phyloP scores from a whole-genome alignment of 495 filamentous ascomycete species.

The Poronia punctata region DNA sequence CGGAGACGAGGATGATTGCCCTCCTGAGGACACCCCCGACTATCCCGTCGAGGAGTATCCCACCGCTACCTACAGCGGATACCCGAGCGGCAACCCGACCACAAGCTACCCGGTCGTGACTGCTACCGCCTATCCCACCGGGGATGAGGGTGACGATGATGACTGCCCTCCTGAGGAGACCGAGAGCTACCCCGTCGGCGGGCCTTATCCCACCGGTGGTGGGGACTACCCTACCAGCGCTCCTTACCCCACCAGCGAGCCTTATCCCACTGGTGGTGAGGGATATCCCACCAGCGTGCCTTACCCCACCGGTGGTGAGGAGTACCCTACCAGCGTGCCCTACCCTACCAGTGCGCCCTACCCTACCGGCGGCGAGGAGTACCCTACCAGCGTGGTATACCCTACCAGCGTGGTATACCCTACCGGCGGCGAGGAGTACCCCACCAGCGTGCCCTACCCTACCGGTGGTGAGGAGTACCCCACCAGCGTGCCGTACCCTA shows the following conservation, averaged over 20 bases:
- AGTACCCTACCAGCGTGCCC: neutral
- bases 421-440: neutral
- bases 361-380: neutral
- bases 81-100: slow-evolving; percentile 7
- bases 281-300: neutral
- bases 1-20: neutral
- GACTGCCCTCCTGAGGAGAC: slow-evolving; percentile 2
- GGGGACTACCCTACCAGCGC: neutral
- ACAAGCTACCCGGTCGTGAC: slow-evolving; percentile 11
- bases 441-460: neutral
- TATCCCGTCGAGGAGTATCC: neutral
- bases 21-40: neutral
- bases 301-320: neutral
- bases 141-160: slow-evolving; percentile 2
- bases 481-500: neutral
- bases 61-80: slow-evolving; percentile 7
- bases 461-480: neutral
- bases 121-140: slow-evolving; percentile 5
- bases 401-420: slow-evolving; percentile 4
- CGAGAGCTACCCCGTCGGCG: slow-evolving; percentile 1
- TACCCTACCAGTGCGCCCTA: slow-evolving; percentile 1
- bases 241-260: too few relatives aligned
- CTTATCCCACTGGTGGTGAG: slow-evolving; percentile 1
- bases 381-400: slow-evolving; percentile 1
- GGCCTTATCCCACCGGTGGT: slow-evolving; percentile 10